Percentiles rank a stretch among this genome's conserved stretches.
Conservation (phyloP, 23 red algal genomes). For the Pyropia yezoensis region DNA sequence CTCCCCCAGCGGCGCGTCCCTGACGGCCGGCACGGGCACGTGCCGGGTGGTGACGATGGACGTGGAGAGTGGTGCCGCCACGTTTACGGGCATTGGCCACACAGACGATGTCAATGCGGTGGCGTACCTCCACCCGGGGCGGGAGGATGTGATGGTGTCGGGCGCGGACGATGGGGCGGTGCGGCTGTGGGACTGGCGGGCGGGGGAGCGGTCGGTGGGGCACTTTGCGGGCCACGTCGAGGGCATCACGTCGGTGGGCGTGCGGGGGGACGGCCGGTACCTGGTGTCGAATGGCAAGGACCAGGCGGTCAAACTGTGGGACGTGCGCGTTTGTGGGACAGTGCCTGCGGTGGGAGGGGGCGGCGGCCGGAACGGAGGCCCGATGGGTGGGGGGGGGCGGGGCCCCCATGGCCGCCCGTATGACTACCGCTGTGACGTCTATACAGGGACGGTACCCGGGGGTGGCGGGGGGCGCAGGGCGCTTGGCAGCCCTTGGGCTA, state of each 20-base stretch:
- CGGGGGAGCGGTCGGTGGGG: constrained; percentile 33
- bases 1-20: no score
- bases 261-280: constrained; percentile 53
- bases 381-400: background rate
- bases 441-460: constrained; percentile 7
- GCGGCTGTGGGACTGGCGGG: constrained; percentile 10
- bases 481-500: no score
- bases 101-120: constrained; percentile 76
- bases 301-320: constrained; percentile 77
- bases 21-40: constrained; percentile 22
- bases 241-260: constrained; percentile 57
- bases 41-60: constrained; percentile 32
- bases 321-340: constrained; percentile 28
- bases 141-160: constrained; percentile 55
- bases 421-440: constrained; percentile 22
- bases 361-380: no score
- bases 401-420: constrained; percentile 4
- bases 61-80: constrained; percentile 1
- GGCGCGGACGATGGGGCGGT: constrained; percentile 36
- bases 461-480: no score
- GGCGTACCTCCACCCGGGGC: constrained; percentile 17
- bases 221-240: constrained; percentile 62
- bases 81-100: constrained; percentile 22
- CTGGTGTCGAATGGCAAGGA: constrained; percentile 71
- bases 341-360: background rate